Evolutionary conservation across 2,329 filamentous ascomycete genomes (phyloP).

Genomic region (Tolypocladium amazonense): DNA sequence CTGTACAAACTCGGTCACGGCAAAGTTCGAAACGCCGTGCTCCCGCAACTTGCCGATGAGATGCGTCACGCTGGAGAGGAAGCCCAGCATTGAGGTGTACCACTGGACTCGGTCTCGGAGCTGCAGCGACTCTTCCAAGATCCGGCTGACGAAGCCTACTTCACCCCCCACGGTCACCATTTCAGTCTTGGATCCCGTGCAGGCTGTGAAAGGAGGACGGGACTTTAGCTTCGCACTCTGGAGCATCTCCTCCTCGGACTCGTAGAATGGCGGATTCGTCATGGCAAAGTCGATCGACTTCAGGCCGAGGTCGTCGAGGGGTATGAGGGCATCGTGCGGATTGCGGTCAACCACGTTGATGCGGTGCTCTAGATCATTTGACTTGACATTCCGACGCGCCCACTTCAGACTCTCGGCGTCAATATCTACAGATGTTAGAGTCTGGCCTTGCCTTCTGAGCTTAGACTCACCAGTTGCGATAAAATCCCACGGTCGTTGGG

Average conservation of each 20-base stretch:
- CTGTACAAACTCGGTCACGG: conserved; percentile 69
- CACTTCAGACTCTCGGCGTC: conserved; percentile 58
- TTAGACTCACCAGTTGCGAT: conserved; percentile 43
- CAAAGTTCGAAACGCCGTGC: conserved; percentile 61
- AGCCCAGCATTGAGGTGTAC: conserved; percentile 90
- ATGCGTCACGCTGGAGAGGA: conserved; percentile 56
- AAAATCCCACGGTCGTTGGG: conserved; percentile 63
- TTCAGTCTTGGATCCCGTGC: conserved; percentile 69
- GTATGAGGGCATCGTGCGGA: conserved; percentile 46
- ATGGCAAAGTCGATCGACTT: conserved; percentile 67
- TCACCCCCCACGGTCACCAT: conserved; percentile 82
- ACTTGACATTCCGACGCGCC: conserved; percentile 54
- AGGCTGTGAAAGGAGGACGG: conserved; percentile 57
- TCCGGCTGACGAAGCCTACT: conserved; percentile 58
- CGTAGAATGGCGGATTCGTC: conserved; percentile 93
- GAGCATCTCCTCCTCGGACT: conserved; percentile 58
- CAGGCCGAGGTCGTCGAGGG: conserved; percentile 42
- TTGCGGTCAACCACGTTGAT: conserved; percentile 53
- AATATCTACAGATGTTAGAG: conserved; percentile 43
- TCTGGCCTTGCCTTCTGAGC: not conserved
- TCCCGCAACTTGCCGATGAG: conserved; percentile 49
- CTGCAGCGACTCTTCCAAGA: conserved; percentile 58
- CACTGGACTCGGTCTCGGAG: conserved; percentile 58
- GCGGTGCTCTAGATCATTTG: conserved; percentile 53
- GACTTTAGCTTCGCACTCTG: conserved; percentile 55